phyloP scores from a whole-genome alignment of 1,139 yeast genomes.

The Scheffersomyces stambukii region DNA sequence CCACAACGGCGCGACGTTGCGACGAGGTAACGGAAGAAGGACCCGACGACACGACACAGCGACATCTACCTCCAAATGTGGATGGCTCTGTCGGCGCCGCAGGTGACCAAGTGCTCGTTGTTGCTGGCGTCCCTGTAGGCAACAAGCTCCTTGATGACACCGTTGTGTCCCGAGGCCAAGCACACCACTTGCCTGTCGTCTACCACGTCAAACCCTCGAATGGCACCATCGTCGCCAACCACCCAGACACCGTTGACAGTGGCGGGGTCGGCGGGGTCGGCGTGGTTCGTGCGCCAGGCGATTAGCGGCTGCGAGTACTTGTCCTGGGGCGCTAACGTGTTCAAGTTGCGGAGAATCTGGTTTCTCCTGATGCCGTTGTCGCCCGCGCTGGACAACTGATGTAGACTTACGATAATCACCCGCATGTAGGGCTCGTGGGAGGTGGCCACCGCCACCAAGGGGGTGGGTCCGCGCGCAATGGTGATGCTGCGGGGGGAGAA shows the following conservation, averaged over 20 bases:
- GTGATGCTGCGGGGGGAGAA: conserved; percentile 57
- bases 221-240: conserved; percentile 64
- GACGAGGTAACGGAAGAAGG: too few species aligned
- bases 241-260: conserved; percentile 59
- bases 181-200: conserved; percentile 21
- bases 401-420: conserved; percentile 45
- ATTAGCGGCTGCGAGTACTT: conserved; percentile 58
- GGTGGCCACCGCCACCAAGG: conserved; percentile 55
- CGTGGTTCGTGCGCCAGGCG: conserved; percentile 26
- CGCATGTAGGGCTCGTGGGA: conserved; percentile 78
- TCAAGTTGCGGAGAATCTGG: conserved; percentile 52
- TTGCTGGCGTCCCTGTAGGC: conserved; percentile 22
- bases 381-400: not conserved
- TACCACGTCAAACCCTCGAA: conserved; percentile 52
- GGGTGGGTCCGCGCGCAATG: conserved; percentile 18
- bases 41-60: too few species aligned
- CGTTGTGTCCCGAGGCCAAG: conserved; percentile 27
- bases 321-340: conserved; percentile 67
- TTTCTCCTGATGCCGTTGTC: conserved; percentile 28
- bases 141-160: conserved; percentile 47
- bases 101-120: conserved; percentile 36
- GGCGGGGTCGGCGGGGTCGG: too few species aligned
- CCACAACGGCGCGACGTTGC: too few species aligned
- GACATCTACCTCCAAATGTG: too few species aligned
- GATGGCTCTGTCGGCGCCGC: conserved; percentile 43